These are phyloP conservation scores for Aspergillus saccharolyticus DNA, from an alignment of 495 filamentous ascomycete species.

Conservation along the genomic window DNA sequence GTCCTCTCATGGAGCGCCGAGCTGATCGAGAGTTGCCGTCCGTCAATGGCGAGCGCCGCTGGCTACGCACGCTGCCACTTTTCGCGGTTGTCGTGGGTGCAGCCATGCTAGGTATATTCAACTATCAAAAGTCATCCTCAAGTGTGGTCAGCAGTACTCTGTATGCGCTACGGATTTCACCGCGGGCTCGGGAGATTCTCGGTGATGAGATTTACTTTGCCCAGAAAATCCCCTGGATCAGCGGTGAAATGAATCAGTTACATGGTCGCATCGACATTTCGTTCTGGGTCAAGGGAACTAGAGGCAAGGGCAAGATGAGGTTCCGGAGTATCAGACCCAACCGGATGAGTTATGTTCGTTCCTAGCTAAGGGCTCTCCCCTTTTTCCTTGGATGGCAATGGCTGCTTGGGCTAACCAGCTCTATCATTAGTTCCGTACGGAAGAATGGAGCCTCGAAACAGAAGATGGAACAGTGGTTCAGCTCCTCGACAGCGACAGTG, in stretches of 20 bases:
- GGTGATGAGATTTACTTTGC: constrained; percentile 94
- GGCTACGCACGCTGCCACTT: constrained; percentile 52
- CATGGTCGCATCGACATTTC: constrained; percentile 84
- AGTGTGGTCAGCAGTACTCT: constrained; percentile 79
- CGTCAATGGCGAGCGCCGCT: constrained; percentile 33
- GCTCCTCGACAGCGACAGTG: constrained; percentile 54
- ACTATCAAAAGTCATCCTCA: constrained; percentile 89
- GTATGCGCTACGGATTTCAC: constrained; percentile 81
- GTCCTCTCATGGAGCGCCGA: constrained; percentile 74
- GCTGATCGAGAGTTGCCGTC: constrained; percentile 73
- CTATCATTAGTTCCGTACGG: constrained; percentile 57
- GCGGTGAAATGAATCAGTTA: constrained; percentile 88
- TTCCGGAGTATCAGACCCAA: constrained; percentile 72
- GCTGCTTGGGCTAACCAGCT: not conserved
- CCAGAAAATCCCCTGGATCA: constrained; percentile 85
- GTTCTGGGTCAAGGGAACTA: constrained; percentile 84
- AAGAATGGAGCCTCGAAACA: constrained; percentile 70
- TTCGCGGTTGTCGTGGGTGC: constrained; percentile 55
- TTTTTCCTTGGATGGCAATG: not conserved
- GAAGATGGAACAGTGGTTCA: constrained; percentile 62
- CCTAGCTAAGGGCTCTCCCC: not conserved
- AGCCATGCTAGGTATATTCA: constrained; percentile 83
- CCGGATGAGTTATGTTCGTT: constrained; percentile 64
- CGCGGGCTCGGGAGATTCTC: constrained; percentile 64
- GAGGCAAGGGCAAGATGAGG: constrained; percentile 63